Base-by-base conservation (phyloP, 1,139 yeast species). In the Candida sojae region DNA sequence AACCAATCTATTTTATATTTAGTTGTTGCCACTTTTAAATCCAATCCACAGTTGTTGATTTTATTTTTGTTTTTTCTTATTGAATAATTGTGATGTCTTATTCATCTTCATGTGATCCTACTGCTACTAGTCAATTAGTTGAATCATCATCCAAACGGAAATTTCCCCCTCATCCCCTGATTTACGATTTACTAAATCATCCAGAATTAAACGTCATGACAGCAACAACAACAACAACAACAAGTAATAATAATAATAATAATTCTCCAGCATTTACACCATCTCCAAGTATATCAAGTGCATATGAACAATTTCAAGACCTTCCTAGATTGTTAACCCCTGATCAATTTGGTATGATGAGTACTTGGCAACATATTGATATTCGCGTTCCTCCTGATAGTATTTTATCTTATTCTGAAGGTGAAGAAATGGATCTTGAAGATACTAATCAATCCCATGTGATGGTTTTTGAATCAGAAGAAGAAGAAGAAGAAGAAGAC, bases 101-200 rank as follows among this genome's bases (percentile, higher is more conserved):
- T n/a, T 36, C 30, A 36, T 23, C 39, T 11, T 36, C 39, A 23
- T 36, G 11, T 12, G 10, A 36, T 26, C 29, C 29, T 37, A 37
- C 21, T 37, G 21, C 21, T 17, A 17, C 21, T 17, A 17, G 21
- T 17, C 39, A 36, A 36, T 6, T 36, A 36, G 28, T 36, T 12
- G 39, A 36, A 36, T 23, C 39, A 23, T 13, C 36, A 23, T 13
- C 36, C 21, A 38, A 26, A 28, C 21, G 21, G 21, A 38, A 26
- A 13, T 38, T 38, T 23, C 32, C 41, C n/a, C 41, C 41, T 11
- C 41, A 38, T 25, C 41, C 41, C 21, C 41, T 38, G 41, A 38
- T 38, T 38, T 38, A 38, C 25, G 41, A 38, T 13, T 29, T 38
- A 26, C 25, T 38, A 29, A 28, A 28, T 28, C 13, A 28, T 26